Evolutionary conservation across 106 monocot genomes (phyloP), one percentile per base, ranked within the genome.

Genomic region (Dactylorhiza incarnata): DNA sequence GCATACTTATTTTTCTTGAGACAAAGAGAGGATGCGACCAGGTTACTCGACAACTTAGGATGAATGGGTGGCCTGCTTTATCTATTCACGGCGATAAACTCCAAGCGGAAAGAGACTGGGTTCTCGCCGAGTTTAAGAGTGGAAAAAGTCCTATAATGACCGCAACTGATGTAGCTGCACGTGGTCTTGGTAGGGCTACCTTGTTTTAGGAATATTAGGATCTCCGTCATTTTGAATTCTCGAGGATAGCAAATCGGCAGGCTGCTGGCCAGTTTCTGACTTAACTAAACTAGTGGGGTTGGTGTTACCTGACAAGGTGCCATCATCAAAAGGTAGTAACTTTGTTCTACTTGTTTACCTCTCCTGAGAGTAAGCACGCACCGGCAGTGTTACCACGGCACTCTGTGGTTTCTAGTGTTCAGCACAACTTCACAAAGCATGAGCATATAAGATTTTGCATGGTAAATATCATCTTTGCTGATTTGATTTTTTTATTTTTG

Each of bases 131-230:
- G 68, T 97, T 97, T 82, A 97, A 83, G 84, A 97, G 87, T 81
- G 97, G 97, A 81, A 91, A 72, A 10, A 94, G 89, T 84, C 97
- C 94, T 69, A 89, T 97, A 75, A 97, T 97, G 97, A 85, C 91
- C 76, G 97, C 97, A 49, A 97, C 97, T 76, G 97, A 97, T 86
- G 97, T 97, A 65, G 97, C 97, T 68, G 97, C 97, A 61, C 97
- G 97, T 78, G 97, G 97, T 83, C 97, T 97, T 91, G 97, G 97
- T 97, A 97, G 85, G 93, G 83, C 72, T 76, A 80, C 62, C 81
- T 83, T 79, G 80, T 83, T 75, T 86, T 83, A 86, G 75, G 78
- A 74, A 62, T 85, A 68, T 80, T 95, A 83, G 77, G 75, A 74
- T 83, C 73, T 80, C 68, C 47, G 45, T 82, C 49, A 10, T 74